Percentiles rank a stretch among this genome's conserved stretches.
Evolutionary conservation across 1,284 basidiomycete genomes (phyloP).

Genomic region (Singerocomus rubriflavus): DNA sequence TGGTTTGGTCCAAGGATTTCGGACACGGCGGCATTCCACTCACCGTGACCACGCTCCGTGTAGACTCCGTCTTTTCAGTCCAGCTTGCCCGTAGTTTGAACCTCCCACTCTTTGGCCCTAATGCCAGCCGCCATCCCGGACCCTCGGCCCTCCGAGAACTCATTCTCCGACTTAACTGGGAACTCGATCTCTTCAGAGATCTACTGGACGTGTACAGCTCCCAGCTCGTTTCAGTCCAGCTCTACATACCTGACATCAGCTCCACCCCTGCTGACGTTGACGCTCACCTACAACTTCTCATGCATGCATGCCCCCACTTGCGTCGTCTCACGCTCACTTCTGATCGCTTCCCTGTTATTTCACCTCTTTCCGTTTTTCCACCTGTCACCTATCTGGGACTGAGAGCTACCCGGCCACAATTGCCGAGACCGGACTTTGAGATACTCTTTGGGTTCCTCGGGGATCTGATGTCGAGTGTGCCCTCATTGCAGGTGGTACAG

Average conservation of each 20-base stretch:
- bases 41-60: conserved; percentile 20
- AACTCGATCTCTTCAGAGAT: conserved; percentile 6
- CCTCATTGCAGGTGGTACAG: conserved; percentile 26
- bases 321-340: conserved; percentile 22
- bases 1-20: conserved; percentile 12
- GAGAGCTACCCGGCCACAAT: conserved; percentile 7
- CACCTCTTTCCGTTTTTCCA: conserved; percentile 7
- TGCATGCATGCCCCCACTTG: conserved; percentile 17
- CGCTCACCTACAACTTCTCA: conserved; percentile 9
- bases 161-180: conserved; percentile 4
- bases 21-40: conserved; percentile 7
- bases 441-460: conserved; percentile 15
- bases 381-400: conserved; percentile 22
- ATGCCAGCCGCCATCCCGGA: background rate
- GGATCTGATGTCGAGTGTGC: conserved; percentile 9
- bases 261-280: background rate
- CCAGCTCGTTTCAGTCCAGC: conserved; percentile 22
- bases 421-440: conserved; percentile 6
- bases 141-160: conserved; percentile 21
- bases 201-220: conserved; percentile 11
- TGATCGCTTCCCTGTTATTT: conserved; percentile 1
- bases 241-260: background rate
- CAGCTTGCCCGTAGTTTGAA: no score
- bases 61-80: background rate
- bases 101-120: background rate